Conservation (phyloP, 306 rosid species). For the Prunus salicina region DNA sequence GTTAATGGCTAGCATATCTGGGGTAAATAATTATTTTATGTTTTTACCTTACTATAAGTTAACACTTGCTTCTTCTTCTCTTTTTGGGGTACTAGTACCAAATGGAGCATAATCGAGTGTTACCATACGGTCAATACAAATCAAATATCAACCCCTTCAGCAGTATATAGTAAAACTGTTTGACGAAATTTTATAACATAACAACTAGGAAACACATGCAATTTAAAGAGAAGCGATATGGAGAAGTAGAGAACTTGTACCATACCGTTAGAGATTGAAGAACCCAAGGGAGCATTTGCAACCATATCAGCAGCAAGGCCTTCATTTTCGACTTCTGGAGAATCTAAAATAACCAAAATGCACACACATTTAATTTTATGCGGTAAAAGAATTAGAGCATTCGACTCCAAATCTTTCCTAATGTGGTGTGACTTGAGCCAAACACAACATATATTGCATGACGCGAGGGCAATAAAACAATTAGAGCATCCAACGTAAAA, state of each 20-base stretch:
- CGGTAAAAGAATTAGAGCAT: not conserved
- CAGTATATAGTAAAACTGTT: not conserved
- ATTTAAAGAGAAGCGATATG: not conserved
- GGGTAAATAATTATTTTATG: no score
- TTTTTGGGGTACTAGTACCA: no score
- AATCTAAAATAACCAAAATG: constrained; percentile 35
- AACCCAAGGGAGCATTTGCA: constrained; percentile 40
- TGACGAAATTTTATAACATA: not conserved
- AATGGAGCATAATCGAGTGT: not conserved
- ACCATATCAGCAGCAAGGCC: constrained; percentile 16
- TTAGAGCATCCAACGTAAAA: not conserved
- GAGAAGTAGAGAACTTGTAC: not conserved
- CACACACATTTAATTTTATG: no score
- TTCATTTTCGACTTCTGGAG: constrained; percentile 32
- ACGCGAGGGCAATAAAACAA: not conserved
- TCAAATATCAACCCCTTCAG: not conserved
- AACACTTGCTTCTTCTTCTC: no score
- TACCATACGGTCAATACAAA: not conserved
- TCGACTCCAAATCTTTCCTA: not conserved
- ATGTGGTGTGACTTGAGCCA: no score
- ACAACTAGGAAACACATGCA: not conserved
- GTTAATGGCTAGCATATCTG: no score
- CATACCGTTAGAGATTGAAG: constrained; percentile 55
- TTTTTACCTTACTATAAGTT: no score
- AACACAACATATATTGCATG: not conserved